Conservation (phyloP, 208 protist species). For the Kentomonas sorsogonicus region DNA sequence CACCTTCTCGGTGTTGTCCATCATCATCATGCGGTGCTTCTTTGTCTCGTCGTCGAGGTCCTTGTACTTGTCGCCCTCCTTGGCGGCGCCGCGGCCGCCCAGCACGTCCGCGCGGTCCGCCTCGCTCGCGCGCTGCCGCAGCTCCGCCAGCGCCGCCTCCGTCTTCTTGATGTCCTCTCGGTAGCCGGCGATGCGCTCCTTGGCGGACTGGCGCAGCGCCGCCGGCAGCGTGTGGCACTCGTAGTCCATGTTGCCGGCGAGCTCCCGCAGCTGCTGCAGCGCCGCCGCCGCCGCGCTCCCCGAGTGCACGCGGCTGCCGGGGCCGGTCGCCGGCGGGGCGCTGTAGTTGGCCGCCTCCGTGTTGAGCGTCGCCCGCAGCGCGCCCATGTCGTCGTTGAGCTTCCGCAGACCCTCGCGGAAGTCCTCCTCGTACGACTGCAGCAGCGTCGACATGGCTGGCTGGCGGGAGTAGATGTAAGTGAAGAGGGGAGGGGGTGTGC, state of each 20-base stretch:
- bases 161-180: constrained; percentile 32
- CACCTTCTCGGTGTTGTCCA: constrained; percentile 71
- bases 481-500: too few species aligned
- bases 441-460: constrained; percentile 41
- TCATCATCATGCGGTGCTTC: constrained; percentile 52
- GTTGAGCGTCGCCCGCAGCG: constrained; percentile 32
- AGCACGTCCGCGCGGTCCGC: constrained; percentile 57
- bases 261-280: constrained; percentile 40
- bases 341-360: constrained; percentile 29
- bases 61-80: not conserved
- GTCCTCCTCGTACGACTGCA: constrained; percentile 74
- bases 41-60: constrained; percentile 49
- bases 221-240: constrained; percentile 54
- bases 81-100: constrained; percentile 10
- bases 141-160: too few species aligned
- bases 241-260: constrained; percentile 72
- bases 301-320: constrained; percentile 46
- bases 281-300: constrained; percentile 23
- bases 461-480: not conserved
- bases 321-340: constrained; percentile 40
- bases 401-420: constrained; percentile 45
- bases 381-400: constrained; percentile 34
- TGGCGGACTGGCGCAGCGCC: constrained; percentile 30
- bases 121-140: too few species aligned
- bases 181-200: constrained; percentile 43